Evolutionary conservation across 192 early-diverging fungal genomes (phyloP).

Genomic region (Entophlyctis luteolus): DNA sequence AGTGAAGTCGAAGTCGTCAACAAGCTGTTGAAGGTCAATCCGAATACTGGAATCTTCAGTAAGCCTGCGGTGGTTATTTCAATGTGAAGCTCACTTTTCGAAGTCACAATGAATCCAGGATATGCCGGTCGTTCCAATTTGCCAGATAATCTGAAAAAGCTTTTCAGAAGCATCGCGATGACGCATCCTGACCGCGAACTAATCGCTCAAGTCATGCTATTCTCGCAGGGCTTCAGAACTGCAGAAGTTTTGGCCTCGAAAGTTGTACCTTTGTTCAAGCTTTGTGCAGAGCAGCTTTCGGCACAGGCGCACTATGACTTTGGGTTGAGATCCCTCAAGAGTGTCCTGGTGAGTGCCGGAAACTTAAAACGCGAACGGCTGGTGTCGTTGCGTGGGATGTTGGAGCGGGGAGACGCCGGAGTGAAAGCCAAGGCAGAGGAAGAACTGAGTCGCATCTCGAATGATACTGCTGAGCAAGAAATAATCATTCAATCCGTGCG

Average conservation of each 20-base stretch:
- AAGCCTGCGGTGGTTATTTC: not conserved
- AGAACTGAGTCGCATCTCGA: conserved; percentile 50
- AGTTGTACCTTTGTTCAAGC: conserved; percentile 94
- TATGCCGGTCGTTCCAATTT: conserved; percentile 97
- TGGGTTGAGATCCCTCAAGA: conserved; percentile 95
- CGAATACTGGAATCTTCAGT: conserved; percentile 73
- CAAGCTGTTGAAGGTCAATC: conserved; percentile 79
- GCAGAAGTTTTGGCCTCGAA: conserved; percentile 92
- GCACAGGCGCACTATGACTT: conserved; percentile 90
- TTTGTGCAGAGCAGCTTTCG: conserved; percentile 32
- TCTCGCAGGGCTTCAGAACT: conserved; percentile 97
- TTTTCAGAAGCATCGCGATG: conserved; percentile 99
- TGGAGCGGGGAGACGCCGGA: conserved; percentile 27
- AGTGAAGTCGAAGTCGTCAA: conserved; percentile 90
- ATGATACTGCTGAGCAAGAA: conserved; percentile 75
- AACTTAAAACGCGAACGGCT: conserved; percentile 89
- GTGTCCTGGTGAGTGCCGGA: conserved; percentile 98
- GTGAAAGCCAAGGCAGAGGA: conserved; percentile 38
- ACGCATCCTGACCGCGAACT: conserved; percentile 95
- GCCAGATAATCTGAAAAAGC: conserved; percentile 98
- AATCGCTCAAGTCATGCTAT: conserved; percentile 99
- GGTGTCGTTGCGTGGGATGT: conserved; percentile 41
- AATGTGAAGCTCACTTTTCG: conserved; percentile 48
- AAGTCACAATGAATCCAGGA: conserved; percentile 99
- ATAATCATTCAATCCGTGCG: conserved; percentile 94